Conservation (phyloP, 2,329 filamentous ascomycete genomes). For the Diaporthe ampelina region DNA sequence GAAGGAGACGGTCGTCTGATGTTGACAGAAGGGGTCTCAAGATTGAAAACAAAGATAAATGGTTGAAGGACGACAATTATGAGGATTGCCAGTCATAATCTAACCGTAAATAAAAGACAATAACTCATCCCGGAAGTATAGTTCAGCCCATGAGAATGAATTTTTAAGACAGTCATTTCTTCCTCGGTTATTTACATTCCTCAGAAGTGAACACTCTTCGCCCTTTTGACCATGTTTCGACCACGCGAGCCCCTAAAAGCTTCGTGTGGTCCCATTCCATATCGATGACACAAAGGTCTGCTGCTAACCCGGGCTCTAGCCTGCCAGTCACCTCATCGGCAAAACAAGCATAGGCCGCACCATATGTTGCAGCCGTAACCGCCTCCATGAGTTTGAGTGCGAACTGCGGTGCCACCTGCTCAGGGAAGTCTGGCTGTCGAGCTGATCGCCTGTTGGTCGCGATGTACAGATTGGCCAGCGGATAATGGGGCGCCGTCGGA, state of each 20-base stretch:
- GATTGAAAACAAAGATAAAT: too few species aligned
- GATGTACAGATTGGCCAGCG: neutral
- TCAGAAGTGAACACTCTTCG: neutral
- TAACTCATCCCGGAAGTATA: too few species aligned
- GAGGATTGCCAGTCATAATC: too few species aligned
- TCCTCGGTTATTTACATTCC: neutral
- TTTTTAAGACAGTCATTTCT: too few species aligned
- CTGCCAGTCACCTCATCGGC: conserved; percentile 67
- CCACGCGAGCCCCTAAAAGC: conserved; percentile 60
- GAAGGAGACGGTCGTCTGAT: too few species aligned
- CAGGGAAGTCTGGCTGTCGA: conserved; percentile 58
- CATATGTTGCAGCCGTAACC: conserved; percentile 65
- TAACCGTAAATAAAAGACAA: too few species aligned
- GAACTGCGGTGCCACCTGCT: conserved; percentile 65
- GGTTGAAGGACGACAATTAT: too few species aligned
- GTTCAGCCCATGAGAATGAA: too few species aligned
- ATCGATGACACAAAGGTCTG: conserved; percentile 70
- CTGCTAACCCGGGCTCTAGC: conserved; percentile 64
- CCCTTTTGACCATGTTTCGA: conserved; percentile 63
- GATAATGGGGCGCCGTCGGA: conserved; percentile 54
- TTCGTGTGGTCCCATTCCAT: conserved; percentile 62
- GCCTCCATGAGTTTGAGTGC: conserved; percentile 66
- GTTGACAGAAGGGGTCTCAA: too few species aligned
- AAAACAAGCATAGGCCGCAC: conserved; percentile 71
- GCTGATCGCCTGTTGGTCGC: conserved; percentile 50